Evolutionary conservation across 2,329 filamentous ascomycete genomes (phyloP), one percentile per base, ranked within the genome.

Genomic region (Penicillium sp.): DNA sequence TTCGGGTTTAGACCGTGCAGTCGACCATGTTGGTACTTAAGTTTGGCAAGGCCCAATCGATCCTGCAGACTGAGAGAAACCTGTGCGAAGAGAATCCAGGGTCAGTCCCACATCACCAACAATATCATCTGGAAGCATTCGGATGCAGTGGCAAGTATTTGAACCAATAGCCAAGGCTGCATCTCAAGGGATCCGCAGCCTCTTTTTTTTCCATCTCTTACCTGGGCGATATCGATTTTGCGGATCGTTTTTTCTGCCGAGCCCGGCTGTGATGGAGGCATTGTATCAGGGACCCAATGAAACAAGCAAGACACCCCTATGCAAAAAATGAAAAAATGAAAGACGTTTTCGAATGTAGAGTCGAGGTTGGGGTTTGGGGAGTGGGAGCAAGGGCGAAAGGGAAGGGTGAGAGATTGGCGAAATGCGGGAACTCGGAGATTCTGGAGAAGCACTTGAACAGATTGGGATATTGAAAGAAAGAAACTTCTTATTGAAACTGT

Each of bases 1-100:
- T 71, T 92, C 85, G 71, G 93, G 82, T 90, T 72, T 49, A 70
- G 58, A 16, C 96, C 84, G 75, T 94, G 90, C 76, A 97, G 89
- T 87, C 92, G 95, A 73, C 92, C 92, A 79, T 96, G 89, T 77
- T 95, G 92, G 65, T 94, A 92, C 79, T 97, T 97, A 84, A 97
- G 94, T 76, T 95, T 94, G 72, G 94, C 94, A 63, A 97, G 86
- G 58, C 94, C 93, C 59, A 99, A 86, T 62, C 93, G 91, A 79
- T 96, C 92, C 78, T 97, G 92, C 54, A 99, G 82, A 70, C 89
- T 90, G 73, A 93, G 84, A 68, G 92, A 94, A 80, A 99, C 96
- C 94, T 97, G 40, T 45, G 23, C 7, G 11, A 33, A 29, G 41
- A 53, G 21, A 40, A 36, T 23, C 39, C 10, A 52, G 34, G n/a